Conservation (phyloP, 2,329 filamentous ascomycete species). For the Sarocladium kiliense region DNA sequence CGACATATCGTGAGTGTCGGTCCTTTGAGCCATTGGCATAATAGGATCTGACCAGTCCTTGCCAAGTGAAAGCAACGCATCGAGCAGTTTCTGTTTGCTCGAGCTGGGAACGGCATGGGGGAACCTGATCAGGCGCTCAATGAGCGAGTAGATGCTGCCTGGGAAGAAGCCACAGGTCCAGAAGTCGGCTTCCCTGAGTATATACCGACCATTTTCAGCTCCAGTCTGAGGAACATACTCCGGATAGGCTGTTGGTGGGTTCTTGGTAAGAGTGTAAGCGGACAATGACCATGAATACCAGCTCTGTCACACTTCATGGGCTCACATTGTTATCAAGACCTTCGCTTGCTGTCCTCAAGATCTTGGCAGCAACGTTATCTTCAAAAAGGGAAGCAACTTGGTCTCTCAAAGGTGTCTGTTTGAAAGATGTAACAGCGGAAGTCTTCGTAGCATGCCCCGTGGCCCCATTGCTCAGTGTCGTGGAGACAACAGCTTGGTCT, state of each 20-base stretch:
- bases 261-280: conserved; percentile 1
- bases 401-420: background rate
- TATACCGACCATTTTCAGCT: conserved; percentile 13
- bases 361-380: conserved; percentile 16
- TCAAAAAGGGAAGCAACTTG: conserved; percentile 11
- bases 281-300: background rate
- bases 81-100: conserved; percentile 13
- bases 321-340: conserved; percentile 14
- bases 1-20: conserved; percentile 48
- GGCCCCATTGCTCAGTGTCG: no score
- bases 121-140: conserved; percentile 27
- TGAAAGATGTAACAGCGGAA: background rate
- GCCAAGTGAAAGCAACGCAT: conserved; percentile 19
- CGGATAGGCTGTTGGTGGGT: conserved; percentile 15
- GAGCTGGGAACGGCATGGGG: conserved; percentile 18
- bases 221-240: conserved; percentile 16
- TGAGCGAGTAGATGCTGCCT: conserved; percentile 27
- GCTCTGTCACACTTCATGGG: background rate
- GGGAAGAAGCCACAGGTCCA: conserved; percentile 37
- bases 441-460: no score
- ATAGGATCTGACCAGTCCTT: conserved; percentile 29
- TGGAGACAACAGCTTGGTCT: background rate
- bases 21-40: conserved; percentile 30
- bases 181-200: conserved; percentile 15
- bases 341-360: conserved; percentile 14